Conservation (phyloP, 164 flowering plant genomes). For the Umbilicus rupestris region DNA sequence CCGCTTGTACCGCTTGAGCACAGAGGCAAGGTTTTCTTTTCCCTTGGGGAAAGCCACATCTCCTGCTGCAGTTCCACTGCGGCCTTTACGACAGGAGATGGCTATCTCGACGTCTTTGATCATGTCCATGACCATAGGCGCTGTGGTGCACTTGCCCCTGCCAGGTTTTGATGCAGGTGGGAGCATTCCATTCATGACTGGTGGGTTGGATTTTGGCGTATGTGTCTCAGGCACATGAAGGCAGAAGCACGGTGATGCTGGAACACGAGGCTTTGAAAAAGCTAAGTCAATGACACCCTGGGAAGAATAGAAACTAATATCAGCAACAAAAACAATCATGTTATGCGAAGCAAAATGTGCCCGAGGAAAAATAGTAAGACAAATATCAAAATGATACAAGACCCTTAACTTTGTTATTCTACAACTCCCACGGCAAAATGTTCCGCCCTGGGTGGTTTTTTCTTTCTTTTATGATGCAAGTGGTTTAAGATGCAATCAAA, state of each 20-base stretch:
- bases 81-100: constrained; percentile 77
- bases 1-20: constrained; percentile 88
- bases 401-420: too few relatives aligned
- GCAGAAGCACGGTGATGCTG: constrained; percentile 65
- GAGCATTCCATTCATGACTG: constrained; percentile 41
- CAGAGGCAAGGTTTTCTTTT: constrained; percentile 88
- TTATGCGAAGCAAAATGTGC: too few relatives aligned
- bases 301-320: neutral
- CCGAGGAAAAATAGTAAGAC: too few relatives aligned
- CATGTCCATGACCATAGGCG: constrained; percentile 50
- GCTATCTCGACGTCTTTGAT: constrained; percentile 87
- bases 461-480: too few relatives aligned
- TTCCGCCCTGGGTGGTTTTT: too few relatives aligned
- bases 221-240: constrained; percentile 46
- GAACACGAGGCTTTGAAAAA: constrained; percentile 66
- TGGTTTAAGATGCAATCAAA: too few relatives aligned
- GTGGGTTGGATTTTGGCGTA: constrained; percentile 39
- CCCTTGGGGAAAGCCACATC: constrained; percentile 98
- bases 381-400: too few relatives aligned
- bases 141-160: constrained; percentile 64
- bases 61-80: constrained; percentile 93
- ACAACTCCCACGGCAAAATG: too few relatives aligned
- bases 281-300: constrained; percentile 88
- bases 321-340: neutral
- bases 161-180: constrained; percentile 48